A percentile compares a stretch with the other conserved stretches of the same genome.
phyloP scores from a whole-genome alignment of 208 protist genomes.

The Leishmania major region DNA sequence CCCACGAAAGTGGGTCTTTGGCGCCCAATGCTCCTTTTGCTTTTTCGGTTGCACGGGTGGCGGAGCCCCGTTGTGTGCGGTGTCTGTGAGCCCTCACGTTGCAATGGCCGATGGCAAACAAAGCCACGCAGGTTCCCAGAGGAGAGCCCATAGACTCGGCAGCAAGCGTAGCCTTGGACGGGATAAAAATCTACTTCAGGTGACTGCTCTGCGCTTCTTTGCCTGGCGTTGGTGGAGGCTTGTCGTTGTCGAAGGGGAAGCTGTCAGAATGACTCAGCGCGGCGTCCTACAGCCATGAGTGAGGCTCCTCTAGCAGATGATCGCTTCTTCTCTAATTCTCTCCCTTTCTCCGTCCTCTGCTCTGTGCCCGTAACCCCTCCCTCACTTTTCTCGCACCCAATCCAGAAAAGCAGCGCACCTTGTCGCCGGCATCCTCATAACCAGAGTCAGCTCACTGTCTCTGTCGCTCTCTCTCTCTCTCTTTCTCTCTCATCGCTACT shows the following conservation, averaged over 20 bases:
- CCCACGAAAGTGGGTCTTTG: not conserved
- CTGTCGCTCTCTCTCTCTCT: not conserved
- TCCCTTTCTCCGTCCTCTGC: not conserved
- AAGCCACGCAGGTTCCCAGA: not conserved
- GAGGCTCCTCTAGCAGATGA: not conserved
- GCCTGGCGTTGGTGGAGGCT: not conserved
- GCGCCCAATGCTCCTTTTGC: not conserved
- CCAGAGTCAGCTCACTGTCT: not conserved
- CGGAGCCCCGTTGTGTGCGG: not conserved
- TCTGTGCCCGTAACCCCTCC: not conserved
- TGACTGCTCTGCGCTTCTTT: not conserved
- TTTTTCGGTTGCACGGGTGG: not conserved
- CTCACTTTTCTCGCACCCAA: not conserved
- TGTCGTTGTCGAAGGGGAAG: not conserved
- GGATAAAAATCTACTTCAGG: not conserved
- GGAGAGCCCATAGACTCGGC: not conserved
- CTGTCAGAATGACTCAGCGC: not conserved
- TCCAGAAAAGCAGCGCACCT: not conserved
- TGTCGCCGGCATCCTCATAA: too few relatives aligned
- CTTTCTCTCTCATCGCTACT: not conserved
- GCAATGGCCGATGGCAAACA: not conserved
- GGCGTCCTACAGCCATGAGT: not conserved
- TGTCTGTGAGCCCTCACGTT: not conserved
- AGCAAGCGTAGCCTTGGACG: not conserved
- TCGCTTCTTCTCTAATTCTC: not conserved